These are phyloP conservation scores for Pulveroboletus frians DNA, from an alignment of 768 basidiomycete species.

Conservation along the genomic window DNA sequence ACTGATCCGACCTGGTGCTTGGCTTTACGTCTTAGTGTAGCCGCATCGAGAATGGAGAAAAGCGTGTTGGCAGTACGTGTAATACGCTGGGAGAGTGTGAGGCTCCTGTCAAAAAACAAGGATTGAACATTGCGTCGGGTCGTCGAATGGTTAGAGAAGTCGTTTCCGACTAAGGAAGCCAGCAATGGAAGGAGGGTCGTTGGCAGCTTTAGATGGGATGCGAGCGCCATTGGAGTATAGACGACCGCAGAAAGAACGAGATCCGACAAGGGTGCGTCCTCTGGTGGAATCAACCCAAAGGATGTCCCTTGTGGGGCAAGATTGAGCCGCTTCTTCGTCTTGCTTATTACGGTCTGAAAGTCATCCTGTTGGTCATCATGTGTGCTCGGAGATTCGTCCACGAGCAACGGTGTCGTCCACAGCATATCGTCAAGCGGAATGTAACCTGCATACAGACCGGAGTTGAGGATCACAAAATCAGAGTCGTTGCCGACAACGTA, in stretches of 20 bases:
- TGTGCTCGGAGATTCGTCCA: constrained; percentile 18
- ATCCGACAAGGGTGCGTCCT: constrained; percentile 28
- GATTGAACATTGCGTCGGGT: constrained; percentile 48
- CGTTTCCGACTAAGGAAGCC: constrained; percentile 76
- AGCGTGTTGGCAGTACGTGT: constrained; percentile 57
- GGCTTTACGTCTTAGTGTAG: constrained; percentile 42
- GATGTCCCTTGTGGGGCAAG: constrained; percentile 17
- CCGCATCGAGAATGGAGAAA: constrained; percentile 46
- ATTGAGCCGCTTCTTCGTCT: constrained; percentile 44
- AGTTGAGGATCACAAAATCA: constrained; percentile 74
- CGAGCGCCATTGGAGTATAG: constrained; percentile 59
- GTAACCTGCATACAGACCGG: constrained; percentile 73
- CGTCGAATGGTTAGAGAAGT: constrained; percentile 56
- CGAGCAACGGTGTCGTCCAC: constrained; percentile 41
- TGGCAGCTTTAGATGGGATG: constrained; percentile 62
- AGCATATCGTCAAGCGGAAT: constrained; percentile 72
- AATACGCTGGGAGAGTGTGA: constrained; percentile 60
- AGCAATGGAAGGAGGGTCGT: constrained; percentile 69
- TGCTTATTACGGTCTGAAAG: constrained; percentile 57
- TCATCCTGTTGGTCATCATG: constrained; percentile 42
- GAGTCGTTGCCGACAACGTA: constrained; percentile 80
- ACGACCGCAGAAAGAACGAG: constrained; percentile 50
- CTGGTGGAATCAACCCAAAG: constrained; percentile 52
- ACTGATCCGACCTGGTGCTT: constrained; percentile 61
- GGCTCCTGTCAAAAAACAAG: constrained; percentile 62